These are phyloP conservation scores for Fraxinus sp. DNA, from an alignment of 305 asterid species.

Conservation along the genomic window DNA sequence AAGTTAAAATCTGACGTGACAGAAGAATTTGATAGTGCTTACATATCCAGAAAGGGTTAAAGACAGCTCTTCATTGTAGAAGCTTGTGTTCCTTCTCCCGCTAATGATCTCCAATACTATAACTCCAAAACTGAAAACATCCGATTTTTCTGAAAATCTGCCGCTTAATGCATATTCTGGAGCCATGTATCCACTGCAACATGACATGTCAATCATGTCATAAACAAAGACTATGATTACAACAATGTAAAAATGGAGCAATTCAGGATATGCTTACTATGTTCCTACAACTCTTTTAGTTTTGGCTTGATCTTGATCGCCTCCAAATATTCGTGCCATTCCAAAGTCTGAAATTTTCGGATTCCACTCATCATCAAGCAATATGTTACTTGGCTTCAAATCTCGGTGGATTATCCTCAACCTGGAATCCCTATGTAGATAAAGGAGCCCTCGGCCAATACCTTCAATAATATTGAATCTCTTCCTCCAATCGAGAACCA, in stretches of 20 bases:
- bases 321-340: slow-evolving; percentile 25
- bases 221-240: neutral
- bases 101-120: slow-evolving; percentile 28
- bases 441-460: slow-evolving; percentile 28
- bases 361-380: slow-evolving; percentile 23
- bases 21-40: neutral
- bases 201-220: neutral
- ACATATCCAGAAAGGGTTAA: slow-evolving; percentile 34
- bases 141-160: slow-evolving; percentile 36
- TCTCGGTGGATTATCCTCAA: slow-evolving; percentile 24
- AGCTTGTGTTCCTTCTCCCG: slow-evolving; percentile 30
- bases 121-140: slow-evolving; percentile 37
- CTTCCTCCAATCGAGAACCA: slow-evolving; percentile 24
- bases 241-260: neutral
- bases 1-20: neutral
- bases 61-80: slow-evolving; percentile 16
- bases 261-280: slow-evolving; percentile 8
- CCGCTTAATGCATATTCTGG: slow-evolving; percentile 40
- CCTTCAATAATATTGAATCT: slow-evolving; percentile 20
- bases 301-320: slow-evolving; percentile 19
- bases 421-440: slow-evolving; percentile 27
- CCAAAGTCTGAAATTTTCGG: slow-evolving; percentile 32
- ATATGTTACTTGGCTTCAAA: slow-evolving; percentile 25
- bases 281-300: slow-evolving; percentile 27
- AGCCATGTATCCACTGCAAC: slow-evolving; percentile 32